Base-by-base conservation (phyloP, 2,329 filamentous ascomycete species). In the Alternaria metachromatica region DNA sequence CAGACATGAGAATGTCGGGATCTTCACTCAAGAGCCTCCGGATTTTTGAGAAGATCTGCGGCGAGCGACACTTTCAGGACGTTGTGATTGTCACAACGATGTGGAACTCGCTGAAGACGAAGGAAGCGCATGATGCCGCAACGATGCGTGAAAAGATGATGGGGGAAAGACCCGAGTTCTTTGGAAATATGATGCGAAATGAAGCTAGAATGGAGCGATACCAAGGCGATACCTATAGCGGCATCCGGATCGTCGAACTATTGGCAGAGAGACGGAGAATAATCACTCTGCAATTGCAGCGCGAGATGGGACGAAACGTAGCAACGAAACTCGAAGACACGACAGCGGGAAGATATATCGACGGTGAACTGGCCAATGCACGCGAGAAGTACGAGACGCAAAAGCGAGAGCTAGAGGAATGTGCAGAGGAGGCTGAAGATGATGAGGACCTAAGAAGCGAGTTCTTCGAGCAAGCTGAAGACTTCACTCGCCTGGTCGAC, bases 1-100 rank as follows among this genome's bases (percentile, higher is more conserved):
- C 76, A 0, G 80, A 83, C 51, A 76, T 69, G n/a, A 76, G 83
- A 13, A 77, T 85, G 71, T 71, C 74, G 5, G 78, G 82, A 53
- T 80, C 80, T 23, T 72, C 76, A 33, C 72, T 77, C 15, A 76
- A 79, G 45, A 84, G 84, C 62, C 68, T 85, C 1, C 65, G 78
- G 23, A 82, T 85, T 76, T 84, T 85, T 71, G 74, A 78, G 58
- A 79, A 81, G 33, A 78, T 85, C 3, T 82, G 80, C 41, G 84
- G 84, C 1, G 71, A 81, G 15, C 70, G 80, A 20, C 76, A 76
- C 26, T 71, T 84, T 2, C 71, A 77, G 57, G 78, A 81, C 50
- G 81, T 85, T 11, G 65, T 82, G 5, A 68, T 85, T n/a, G 76
- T 74, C 2, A 84, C 83, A 5, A 84, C 77, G 20, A 80, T 81